Evolutionary conservation across 169 alveolate genomes (phyloP), one percentile per base, ranked within the genome.

Genomic region (Cryptosporidium ryanae): DNA sequence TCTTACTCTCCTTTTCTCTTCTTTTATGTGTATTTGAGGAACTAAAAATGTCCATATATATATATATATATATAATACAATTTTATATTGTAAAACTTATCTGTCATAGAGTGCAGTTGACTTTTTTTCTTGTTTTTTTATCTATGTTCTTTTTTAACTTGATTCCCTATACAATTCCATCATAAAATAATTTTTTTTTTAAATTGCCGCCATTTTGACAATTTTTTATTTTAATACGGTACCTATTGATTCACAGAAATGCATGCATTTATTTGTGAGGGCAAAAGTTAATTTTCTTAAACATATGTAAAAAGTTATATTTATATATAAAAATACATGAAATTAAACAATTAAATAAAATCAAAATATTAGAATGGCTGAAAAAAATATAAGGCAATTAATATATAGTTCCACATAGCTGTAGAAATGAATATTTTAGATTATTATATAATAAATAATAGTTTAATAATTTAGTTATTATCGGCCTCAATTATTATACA

Each of bases 101-200:
- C 46, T n/a, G n/a, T n/a, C n/a, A n/a, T n/a, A n/a, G n/a, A n/a
- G n/a, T n/a, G n/a, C n/a, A n/a, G n/a, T n/a, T n/a, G n/a, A n/a
- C n/a, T n/a, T n/a, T 65, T 21, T 43, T 32, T 18, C 81, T 38
- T 65, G 27, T 57, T 18, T 43, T 65, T 43, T 65, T 32, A 46
- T 46, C 55, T 29, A 57, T 43, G 23, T 57, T n/a, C 25, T 12
- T 46, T 46, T 46, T 46, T 46, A 46, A 10, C 54, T 10, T 46
- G 10, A 46, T 46, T 46, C 10, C 15, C 15, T 12, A 46, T 46
- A 46, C 10, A 46, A 12, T 12, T 46, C 15, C 10, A 46, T 46
- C 18, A 46, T 46, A 46, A 46, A 46, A 46, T 46, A 46, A 15
- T 12, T 46, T 15, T 46, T 10, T 12, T 12, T 46, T 46, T 46